Evolutionary conservation across 2,329 filamentous ascomycete species (phyloP), one percentile per base, ranked within the genome.

Genomic region (Emericellopsis atlantica): DNA sequence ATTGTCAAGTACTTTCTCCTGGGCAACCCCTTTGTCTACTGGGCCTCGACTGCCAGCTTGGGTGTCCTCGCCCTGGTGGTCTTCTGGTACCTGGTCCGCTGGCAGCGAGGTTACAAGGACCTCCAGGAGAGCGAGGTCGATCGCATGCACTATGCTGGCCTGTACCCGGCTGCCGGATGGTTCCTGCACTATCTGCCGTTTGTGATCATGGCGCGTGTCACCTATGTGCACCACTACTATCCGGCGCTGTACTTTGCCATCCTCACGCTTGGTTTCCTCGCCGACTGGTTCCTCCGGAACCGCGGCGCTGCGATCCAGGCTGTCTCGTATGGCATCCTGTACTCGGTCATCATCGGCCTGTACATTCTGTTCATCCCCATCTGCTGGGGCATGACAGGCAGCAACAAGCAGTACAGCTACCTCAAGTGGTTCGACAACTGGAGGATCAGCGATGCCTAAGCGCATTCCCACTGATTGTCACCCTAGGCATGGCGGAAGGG

Each of bases 201-300:
- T 63, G 77, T 95, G 54, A 79, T 92, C 56, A 98, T 98, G 93
- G 92, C 88, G 10, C 86, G 92, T 72, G 92, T 98, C 45, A 98
- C 92, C 14, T 98, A 98, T 56, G 92, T 98, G 41, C 92, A 98
- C 62, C 92, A 98, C 68, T 98, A 98, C 71, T 98, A 96, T 62
- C 92, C 92, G 10, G 92, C 92, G 9, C 76, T 98, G 10, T 98
- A 96, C 70, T 98, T 96, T 60, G 89, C 92, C 52, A 95, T 98
- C 49, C 69, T 98, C 36, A 78, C 76, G 14, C 78, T 89, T 46
- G 90, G 89, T 41, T 98, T 98, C 72, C 74, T 88, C 50, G 65
- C 84, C 42, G 88, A 96, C 61, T 96, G 86, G 81, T 69, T 81
- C 47, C 76, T 87, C 37, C 74, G 80, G 48, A 79, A 74, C 52